phyloP scores from a whole-genome alignment of 345 rosid species.

The Corymbia maculata region DNA sequence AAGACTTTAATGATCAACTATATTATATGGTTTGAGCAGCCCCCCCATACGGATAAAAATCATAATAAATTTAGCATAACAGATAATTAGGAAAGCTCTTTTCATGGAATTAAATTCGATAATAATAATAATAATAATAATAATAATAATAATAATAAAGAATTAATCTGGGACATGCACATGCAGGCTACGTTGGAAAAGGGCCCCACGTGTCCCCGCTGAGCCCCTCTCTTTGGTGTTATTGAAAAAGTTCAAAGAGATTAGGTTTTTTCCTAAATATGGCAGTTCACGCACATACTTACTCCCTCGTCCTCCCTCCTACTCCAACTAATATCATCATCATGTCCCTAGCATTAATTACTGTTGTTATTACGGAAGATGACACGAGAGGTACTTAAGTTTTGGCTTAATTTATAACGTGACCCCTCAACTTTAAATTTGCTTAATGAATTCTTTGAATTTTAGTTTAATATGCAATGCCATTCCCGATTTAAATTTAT shows the following conservation, averaged over 20 bases:
- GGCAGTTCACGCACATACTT: background rate
- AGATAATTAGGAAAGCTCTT: background rate
- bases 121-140: background rate
- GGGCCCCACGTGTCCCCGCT: background rate
- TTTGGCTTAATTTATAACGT: too few species aligned
- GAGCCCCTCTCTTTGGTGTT: background rate
- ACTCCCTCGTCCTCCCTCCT: background rate
- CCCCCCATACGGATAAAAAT: background rate
- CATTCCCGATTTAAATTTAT: fast-evolving
- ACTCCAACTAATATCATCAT: background rate
- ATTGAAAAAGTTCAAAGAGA: background rate
- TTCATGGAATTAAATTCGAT: background rate
- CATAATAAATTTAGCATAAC: background rate
- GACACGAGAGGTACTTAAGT: background rate
- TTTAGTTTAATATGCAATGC: too few species aligned
- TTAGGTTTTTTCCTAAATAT: background rate
- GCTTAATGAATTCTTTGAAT: too few species aligned
- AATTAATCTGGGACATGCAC: background rate
- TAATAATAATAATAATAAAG: background rate
- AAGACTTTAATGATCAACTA: background rate
- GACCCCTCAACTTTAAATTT: too few species aligned
- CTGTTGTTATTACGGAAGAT: background rate
- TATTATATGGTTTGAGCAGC: background rate
- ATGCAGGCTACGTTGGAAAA: background rate
- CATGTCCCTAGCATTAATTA: background rate